Evolutionary conservation across 306 rosid species (phyloP).

Genomic region (Castanopsis chinensis): DNA sequence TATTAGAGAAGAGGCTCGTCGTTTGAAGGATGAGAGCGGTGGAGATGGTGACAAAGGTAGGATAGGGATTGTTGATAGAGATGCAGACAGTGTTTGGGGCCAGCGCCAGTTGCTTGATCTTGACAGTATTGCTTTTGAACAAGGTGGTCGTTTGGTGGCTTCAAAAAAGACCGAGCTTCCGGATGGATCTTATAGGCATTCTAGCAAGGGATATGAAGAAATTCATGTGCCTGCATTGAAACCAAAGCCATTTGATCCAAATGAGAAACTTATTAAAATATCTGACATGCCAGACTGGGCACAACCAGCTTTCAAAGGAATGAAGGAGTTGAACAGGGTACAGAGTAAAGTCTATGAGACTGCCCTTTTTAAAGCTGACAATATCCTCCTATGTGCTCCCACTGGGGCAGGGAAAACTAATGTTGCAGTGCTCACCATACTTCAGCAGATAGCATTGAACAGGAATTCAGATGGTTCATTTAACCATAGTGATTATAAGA

Average conservation of each 20-base stretch:
- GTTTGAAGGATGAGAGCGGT: slow-evolving; percentile 74
- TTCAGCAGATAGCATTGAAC: slow-evolving; percentile 79
- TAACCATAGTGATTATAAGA: slow-evolving; percentile 76
- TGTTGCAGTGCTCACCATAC: slow-evolving; percentile 92
- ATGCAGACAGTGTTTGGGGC: slow-evolving; percentile 80
- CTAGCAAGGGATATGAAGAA: slow-evolving; percentile 84
- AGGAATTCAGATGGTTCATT: slow-evolving; percentile 76
- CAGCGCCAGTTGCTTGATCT: slow-evolving; percentile 85
- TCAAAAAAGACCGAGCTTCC: slow-evolving; percentile 77
- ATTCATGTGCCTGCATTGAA: slow-evolving; percentile 86
- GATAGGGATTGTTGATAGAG: slow-evolving; percentile 71
- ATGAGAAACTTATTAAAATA: slow-evolving; percentile 70
- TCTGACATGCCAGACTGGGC: slow-evolving; percentile 93
- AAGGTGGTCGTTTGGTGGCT: slow-evolving; percentile 67
- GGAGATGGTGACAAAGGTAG: slow-evolving; percentile 72
- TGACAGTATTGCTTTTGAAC: slow-evolving; percentile 71
- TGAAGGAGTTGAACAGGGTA: slow-evolving; percentile 90
- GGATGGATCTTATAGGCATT: slow-evolving; percentile 71
- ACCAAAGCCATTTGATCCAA: slow-evolving; percentile 61
- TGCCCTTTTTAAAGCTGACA: slow-evolving; percentile 69
- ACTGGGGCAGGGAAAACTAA: slow-evolving; percentile 99
- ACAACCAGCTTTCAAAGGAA: slow-evolving; percentile 86
- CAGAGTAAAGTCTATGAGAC: slow-evolving; percentile 89
- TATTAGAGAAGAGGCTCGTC: slow-evolving; percentile 86
- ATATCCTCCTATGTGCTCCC: slow-evolving; percentile 88